Percentiles rank a stretch among this genome's conserved stretches.
phyloP scores from a whole-genome alignment of 305 asterid species.

The Caryopteris hybrid region DNA sequence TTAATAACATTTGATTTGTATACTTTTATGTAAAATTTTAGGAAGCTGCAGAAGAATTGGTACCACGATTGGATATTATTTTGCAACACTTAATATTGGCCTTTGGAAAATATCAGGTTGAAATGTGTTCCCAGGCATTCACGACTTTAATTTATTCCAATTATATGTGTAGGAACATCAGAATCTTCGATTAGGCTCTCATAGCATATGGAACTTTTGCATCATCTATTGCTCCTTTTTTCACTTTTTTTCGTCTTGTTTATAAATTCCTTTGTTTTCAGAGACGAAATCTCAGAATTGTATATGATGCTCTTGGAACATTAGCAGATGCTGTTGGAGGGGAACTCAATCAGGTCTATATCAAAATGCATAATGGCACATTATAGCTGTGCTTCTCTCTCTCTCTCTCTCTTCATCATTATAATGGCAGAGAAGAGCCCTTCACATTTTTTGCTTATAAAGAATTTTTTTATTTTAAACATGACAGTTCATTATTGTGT shows the following conservation, averaged over 20 bases:
- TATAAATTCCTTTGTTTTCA: constrained; percentile 27
- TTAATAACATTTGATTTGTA: background rate
- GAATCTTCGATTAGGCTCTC: background rate
- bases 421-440: background rate
- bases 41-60: constrained; percentile 93
- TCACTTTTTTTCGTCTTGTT: constrained; percentile 3
- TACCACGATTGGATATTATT: constrained; percentile 66
- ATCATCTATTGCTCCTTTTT: background rate
- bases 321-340: constrained; percentile 98
- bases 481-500: background rate
- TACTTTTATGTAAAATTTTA: constrained; percentile 46
- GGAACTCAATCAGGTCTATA: constrained; percentile 80
- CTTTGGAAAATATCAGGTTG: constrained; percentile 90
- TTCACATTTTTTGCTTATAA: background rate
- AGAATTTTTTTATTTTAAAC: background rate
- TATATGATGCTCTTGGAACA: constrained; percentile 96
- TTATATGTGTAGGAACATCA: background rate
- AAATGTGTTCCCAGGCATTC: background rate
- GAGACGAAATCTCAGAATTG: constrained; percentile 95
- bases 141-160: background rate
- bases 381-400: background rate
- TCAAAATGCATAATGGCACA: background rate
- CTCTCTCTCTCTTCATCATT: too few relatives aligned
- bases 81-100: constrained; percentile 91
- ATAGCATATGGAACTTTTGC: background rate